Base-by-base conservation (phyloP, 2,329 filamentous ascomycete genomes). In the Parasarocladium wereldwijsianum region DNA sequence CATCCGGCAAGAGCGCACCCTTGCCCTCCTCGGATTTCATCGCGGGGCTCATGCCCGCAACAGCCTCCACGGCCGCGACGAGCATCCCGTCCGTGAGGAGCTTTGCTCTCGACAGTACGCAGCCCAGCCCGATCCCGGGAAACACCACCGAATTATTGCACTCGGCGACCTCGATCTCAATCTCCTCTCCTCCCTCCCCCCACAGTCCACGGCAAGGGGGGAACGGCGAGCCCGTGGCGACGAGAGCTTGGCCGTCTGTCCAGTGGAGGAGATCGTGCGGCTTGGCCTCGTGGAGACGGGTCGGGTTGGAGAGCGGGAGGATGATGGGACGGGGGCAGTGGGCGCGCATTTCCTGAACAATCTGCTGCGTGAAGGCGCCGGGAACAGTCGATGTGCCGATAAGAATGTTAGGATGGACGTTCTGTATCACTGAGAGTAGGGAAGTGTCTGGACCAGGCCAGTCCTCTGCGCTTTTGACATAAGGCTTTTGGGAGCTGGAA, bases 71-170 rank as follows among this genome's bases (percentile, higher is more conserved):
- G 0, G 84, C 85, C 1, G 80, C 79, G 0, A 92, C 79, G 9
- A 93, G 70, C 72, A 93, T 86, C 37, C 70, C 68, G 36, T 86
- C 75, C 0, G 77, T 79, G 17, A 93, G 54, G 1, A 74, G 61
- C 9, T 58, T 63, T 3, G 77, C 64, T 10, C 81, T 72, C 16
- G 65, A 75, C 2, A 93, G 66, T 0, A 93, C 69, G 6, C 70
- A 70, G 8, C 83, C 85, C 1, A 93, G 72, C 0, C 83, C 84
- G 34, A 93, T 87, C 0, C 83, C 83, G 0, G 84, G 84, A 50
- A 92, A 93, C 11, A 78, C 78, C 19, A 81, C 80, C 1, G 74
- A 79, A 54, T 93, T 93, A 56, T 93, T 93, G 56, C 85, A 93
- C 51, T 93, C 84, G 15, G 82, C 82, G 44, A 66, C 46, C 17